Percentiles rank a stretch among this genome's conserved stretches.
phyloP scores from a whole-genome alignment of 257 asterid species.

The Solanum chmielewskii region DNA sequence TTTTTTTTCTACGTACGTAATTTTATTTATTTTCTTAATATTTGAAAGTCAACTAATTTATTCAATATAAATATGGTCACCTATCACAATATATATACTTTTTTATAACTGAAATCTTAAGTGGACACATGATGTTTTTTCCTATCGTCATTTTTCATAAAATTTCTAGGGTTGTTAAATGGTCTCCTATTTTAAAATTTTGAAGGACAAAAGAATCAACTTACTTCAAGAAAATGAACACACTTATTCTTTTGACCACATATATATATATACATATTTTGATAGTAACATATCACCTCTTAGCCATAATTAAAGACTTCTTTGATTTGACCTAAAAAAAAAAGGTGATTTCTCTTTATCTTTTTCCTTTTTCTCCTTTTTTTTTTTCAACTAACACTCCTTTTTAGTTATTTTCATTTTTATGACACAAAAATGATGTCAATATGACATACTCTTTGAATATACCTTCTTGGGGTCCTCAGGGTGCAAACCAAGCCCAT shows the following conservation, averaged over 20 bases:
- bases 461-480: neutral
- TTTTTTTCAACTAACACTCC: neutral
- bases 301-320: neutral
- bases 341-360: neutral
- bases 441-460: neutral
- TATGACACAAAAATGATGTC: neutral
- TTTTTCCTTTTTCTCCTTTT: neutral
- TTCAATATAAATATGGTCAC: neutral
- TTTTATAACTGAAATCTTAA: neutral
- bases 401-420: neutral
- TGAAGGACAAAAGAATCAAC: neutral
- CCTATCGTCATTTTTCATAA: neutral
- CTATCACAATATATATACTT: neutral
- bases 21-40: neutral
- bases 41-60: neutral
- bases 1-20: neutral
- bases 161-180: neutral
- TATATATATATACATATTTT: neutral
- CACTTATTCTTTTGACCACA: neutral
- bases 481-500: neutral
- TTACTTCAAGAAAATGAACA: neutral
- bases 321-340: neutral
- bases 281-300: neutral
- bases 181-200: neutral
- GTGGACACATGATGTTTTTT: neutral